Evolutionary conservation across 768 basidiomycete species (phyloP), one percentile per base, ranked within the genome.

Genomic region (Paxillus ammoniavirescens): DNA sequence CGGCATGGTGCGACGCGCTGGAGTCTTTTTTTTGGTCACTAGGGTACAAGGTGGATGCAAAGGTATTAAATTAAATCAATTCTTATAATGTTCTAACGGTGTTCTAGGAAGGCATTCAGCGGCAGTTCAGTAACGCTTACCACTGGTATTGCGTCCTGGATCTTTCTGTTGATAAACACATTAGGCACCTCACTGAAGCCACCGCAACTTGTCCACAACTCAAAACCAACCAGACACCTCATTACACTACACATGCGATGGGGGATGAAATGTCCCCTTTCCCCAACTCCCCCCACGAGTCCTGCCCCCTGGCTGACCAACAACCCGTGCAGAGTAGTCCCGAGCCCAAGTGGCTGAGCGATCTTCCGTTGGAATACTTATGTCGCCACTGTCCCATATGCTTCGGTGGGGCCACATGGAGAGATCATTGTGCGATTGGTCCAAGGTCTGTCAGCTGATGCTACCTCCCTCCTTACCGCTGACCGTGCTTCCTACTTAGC

Each of bases 1-100:
- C 65, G 1, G 70, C 62, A 1, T 66, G 63, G 59, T 59, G 64
- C 17, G 57, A 65, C 15, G 59, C 72, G 0, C 35, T 72, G 9
- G 64, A 71, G 42, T 47, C 54, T 0, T 66, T 66, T 44, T 47
- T 69, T 1, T 53, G 40, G 8, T 44, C 50, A 18, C 54, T 54
- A 33, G 58, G 36, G 14, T 69, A 65, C 45, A 60, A 62, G 41
- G 36, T 70, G 17, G 51, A 50, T 2, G 51, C 52, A 52, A 44
- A 57, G 52, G 59, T 61, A 53, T 47, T 33, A 42, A 58, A 28
- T 18, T 54, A 12, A 37, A 12, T 37, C 36, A 37, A 13, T 13
- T n/a, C 15, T 5, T 5, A 13, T n/a, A 5, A 37, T 37, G 33
- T 21, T 36, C 40, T 50, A 8, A 47, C 50, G 33, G 44, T 44